Evolutionary conservation across 1,284 basidiomycete species (phyloP), one percentile per base, ranked within the genome.

Genomic region (Irpex rosettiformis): DNA sequence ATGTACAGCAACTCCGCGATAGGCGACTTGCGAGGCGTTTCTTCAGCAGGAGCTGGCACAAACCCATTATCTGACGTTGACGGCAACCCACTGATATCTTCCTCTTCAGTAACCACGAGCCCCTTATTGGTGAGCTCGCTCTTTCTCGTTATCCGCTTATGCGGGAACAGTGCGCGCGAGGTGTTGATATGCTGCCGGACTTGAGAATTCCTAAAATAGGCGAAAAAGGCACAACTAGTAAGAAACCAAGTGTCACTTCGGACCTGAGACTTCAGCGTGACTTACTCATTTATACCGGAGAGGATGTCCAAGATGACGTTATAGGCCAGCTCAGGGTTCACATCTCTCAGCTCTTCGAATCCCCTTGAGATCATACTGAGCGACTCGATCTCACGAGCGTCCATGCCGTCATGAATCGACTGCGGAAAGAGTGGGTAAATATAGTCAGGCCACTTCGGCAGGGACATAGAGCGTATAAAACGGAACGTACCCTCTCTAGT

Each of bases 1-100:
- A 96, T 89, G 71, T 98, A 98, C 27, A 98, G 77, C 63, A 98
- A 79, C 70, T 98, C 95, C 18, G 94, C 90, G 42, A 98, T 94
- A 1, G 95, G 94, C 21, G 88, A 89, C 70, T 86, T 89, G 48
- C 75, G 67, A 8, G 78, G 74, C 10, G 72, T 65, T 10, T 75
- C 53, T 33, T 60, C 58, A 16, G 69, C 33, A 8, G 33, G 11
- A 16, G 33, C 33, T 11, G 33, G 33, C n/a, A n/a, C n/a, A n/a
- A n/a, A 69, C 4, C 75, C 69, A 18, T 47, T 49, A 16, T 68
- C 66, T 10, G 70, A 68, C 51, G 75, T 70, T 6, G 74, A 65
- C 3, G 81, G 79, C 28, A 82, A 69, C 0, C 80, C 79, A 2
- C 81, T 69, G 22, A 88, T 73, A 52, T 89, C 89, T 68, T 91